phyloP scores from a whole-genome alignment of 108 stramenopile genomes.

The Pseudonitzschia pungens region DNA sequence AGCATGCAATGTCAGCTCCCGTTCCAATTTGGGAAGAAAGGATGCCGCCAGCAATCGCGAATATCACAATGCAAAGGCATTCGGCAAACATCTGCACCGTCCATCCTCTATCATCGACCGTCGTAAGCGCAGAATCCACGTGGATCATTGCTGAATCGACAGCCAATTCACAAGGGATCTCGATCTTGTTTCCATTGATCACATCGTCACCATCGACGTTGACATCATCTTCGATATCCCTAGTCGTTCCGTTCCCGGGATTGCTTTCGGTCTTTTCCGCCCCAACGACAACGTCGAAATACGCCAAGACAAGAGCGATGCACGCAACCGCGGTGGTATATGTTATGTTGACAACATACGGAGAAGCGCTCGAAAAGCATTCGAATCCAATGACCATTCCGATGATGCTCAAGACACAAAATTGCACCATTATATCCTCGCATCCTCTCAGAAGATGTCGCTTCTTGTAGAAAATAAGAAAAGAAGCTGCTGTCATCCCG shows the following conservation, averaged over 20 bases:
- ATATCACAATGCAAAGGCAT: background rate
- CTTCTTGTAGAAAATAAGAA: slow-evolving; percentile 22
- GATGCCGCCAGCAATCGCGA: slow-evolving; percentile 9
- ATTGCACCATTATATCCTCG: slow-evolving; percentile 7
- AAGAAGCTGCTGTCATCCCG: slow-evolving; percentile 29
- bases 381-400: slow-evolving; percentile 16
- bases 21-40: slow-evolving; percentile 24
- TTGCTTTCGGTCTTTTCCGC: background rate
- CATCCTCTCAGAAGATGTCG: background rate
- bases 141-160: background rate
- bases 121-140: background rate
- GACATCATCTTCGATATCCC: background rate
- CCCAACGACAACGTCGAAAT: background rate
- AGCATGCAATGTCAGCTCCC: slow-evolving; percentile 14
- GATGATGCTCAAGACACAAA: slow-evolving; percentile 3
- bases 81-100: background rate
- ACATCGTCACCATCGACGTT: no score
- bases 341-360: slow-evolving; percentile 11
- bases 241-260: background rate
- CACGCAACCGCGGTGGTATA: slow-evolving; percentile 19
- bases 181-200: no score
- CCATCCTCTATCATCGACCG: background rate
- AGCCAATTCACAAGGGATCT: background rate
- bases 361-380: background rate
- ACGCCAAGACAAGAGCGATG: slow-evolving; percentile 18